Base-by-base conservation (phyloP, 2,329 filamentous ascomycete genomes). In the Phaeophleospora eucalypticola region DNA sequence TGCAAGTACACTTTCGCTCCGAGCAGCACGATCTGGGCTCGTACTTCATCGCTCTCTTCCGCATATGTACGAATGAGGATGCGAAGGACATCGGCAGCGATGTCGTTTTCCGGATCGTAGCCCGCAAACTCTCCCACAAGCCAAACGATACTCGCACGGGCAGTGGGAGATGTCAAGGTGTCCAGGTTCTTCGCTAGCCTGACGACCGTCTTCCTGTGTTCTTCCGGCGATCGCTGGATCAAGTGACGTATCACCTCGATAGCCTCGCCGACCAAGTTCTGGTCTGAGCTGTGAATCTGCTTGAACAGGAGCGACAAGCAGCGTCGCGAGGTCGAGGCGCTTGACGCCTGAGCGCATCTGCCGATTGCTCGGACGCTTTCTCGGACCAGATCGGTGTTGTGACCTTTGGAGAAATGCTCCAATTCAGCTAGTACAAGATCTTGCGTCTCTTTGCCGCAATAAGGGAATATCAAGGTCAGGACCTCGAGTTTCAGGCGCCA, bases 1-100 rank as follows among this genome's bases (percentile, higher is more conserved):
- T 97, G 89, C 14, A 97, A 77, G 63, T 97, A 97, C 1, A 97
- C 89, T 64, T 97, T 97, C n/a, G 93, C 91, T 4, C 87, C 93
- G 2, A 98, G 77, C 1, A 98, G 76, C 14, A 98, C 78, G 54
- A 97, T 94, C 66, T 98, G 93, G 48, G 89, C 78, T 66, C 95
- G 95, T 10, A 89, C 89, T 20, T 84, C 76, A 63, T 96, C 89
- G 1, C 83, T 83, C 69, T 98, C 93, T 51, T 83, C 82, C 1
- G 83, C 75, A 62, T 97, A 98, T 15, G 84, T 85, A 65, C 89
- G 91, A 36, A 89, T 79, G 2, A 98, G 72, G 36, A 97, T 91
- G 6, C 93, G 82, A 27, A 97, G 72, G 4, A 97, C 89, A 61
- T 98, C 93, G 0, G 91, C 84, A 0, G 93, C 93, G 51, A 98